Percentiles rank a stretch among this genome's conserved stretches.
Conservation (phyloP, 1,284 basidiomycete species). For the Naganishia albida region DNA sequence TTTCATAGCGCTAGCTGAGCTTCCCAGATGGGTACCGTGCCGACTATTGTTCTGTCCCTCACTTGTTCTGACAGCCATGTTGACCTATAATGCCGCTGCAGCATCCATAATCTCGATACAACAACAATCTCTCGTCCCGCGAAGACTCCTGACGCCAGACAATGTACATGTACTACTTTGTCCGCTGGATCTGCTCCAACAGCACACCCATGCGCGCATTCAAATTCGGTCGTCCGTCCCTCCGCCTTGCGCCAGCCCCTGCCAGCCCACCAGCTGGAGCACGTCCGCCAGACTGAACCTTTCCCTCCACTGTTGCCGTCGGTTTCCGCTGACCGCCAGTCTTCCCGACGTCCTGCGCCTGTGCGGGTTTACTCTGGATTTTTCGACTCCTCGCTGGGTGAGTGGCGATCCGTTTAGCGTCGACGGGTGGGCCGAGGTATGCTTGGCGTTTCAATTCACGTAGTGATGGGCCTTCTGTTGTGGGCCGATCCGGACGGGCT, state of each 20-base stretch:
- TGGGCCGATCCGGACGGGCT: neutral
- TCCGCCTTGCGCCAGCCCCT: neutral
- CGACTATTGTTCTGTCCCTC: no score
- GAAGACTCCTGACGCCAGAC: no score
- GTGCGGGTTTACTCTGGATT: constrained; percentile 5
- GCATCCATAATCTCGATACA: no score
- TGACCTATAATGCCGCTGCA: no score
- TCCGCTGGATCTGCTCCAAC: constrained; percentile 53
- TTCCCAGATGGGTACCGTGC: no score
- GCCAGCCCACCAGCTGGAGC: neutral
- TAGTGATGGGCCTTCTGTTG: constrained; percentile 9
- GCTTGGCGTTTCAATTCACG: constrained; percentile 33
- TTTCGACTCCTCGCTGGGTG: constrained; percentile 27
- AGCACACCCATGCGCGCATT: constrained; percentile 53
- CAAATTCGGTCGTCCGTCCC: constrained; percentile 51
- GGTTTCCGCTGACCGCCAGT: neutral
- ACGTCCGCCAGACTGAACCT: neutral
- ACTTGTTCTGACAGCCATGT: no score
- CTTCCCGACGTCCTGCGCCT: neutral
- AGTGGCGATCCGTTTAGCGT: neutral
- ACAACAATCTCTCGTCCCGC: no score
- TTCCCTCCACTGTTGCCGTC: neutral
- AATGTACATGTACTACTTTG: constrained; percentile 28
- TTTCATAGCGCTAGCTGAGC: no score
- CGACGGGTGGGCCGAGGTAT: constrained; percentile 18